Conservation (phyloP, 257 asterid species). For the Echium plantagineum region DNA sequence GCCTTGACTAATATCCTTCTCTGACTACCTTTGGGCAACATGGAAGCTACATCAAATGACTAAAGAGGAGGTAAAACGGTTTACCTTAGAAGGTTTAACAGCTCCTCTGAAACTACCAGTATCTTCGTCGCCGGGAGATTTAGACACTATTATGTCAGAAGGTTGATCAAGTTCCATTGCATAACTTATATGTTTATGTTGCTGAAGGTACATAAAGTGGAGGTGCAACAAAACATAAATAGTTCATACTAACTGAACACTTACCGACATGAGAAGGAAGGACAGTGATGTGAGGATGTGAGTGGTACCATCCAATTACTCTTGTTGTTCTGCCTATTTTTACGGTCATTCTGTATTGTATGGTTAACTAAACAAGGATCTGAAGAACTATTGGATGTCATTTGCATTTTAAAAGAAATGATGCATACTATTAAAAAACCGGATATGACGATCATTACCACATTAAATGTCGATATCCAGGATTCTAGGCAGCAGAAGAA, state of each 20-base stretch:
- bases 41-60: background rate
- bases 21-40: background rate
- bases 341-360: slow-evolving; percentile 70
- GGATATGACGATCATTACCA: background rate
- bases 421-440: background rate
- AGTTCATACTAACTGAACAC: slow-evolving; percentile 15
- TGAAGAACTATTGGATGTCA: background rate
- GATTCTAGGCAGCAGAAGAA: background rate
- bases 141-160: slow-evolving; percentile 36
- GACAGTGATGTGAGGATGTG: slow-evolving; percentile 98
- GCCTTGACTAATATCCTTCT: too few relatives aligned
- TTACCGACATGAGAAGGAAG: slow-evolving; percentile 98
- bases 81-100: slow-evolving; percentile 49
- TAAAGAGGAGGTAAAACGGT: background rate
- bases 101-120: slow-evolving; percentile 57
- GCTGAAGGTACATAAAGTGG: slow-evolving; percentile 57
- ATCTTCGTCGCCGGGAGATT: slow-evolving; percentile 47
- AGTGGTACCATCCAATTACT: slow-evolving; percentile 99
- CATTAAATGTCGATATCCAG: background rate
- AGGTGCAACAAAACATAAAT: background rate
- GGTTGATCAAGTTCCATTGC: slow-evolving; percentile 63
- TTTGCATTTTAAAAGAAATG: background rate
- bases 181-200: slow-evolving; percentile 35
- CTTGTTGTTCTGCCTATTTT: slow-evolving; percentile 78
- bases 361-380: slow-evolving; percentile 50